Conservation (phyloP, 208 protist genomes). For the Acanthamoeba culbertsoni region DNA sequence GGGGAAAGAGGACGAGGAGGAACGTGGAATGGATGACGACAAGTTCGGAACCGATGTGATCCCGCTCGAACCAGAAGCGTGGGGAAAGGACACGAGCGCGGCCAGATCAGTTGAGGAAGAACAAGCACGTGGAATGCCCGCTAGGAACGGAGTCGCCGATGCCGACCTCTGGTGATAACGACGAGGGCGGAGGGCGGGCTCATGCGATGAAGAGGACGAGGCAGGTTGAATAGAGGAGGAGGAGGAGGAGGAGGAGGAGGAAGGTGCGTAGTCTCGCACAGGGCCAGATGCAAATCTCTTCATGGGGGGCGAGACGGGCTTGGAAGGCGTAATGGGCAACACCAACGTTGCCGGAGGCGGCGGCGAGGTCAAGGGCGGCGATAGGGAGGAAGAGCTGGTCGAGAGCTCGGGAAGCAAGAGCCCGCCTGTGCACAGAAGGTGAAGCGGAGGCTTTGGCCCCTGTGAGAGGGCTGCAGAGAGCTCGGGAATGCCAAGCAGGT, state of each 20-base stretch:
- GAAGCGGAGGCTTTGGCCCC: not conserved
- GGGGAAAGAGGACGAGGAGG: not conserved
- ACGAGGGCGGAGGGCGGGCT: no score
- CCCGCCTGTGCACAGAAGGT: not conserved
- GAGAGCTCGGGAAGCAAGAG: not conserved
- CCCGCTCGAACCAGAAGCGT: not conserved
- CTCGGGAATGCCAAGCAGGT: not conserved
- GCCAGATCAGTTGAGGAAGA: not conserved
- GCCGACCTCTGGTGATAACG: no score
- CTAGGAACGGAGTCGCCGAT: no score
- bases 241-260: no score
- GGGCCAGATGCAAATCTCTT: not conserved
- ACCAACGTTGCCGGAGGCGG: no score
- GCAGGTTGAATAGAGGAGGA: no score
- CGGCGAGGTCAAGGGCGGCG: not conserved
- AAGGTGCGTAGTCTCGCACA: not conserved
- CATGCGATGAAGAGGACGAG: no score
- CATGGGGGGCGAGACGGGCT: not conserved
- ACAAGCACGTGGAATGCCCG: no score
- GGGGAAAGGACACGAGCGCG: not conserved
- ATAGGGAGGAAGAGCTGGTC: not conserved
- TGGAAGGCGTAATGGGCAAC: no score
- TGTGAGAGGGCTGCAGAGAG: not conserved
- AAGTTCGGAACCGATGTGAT: not conserved
- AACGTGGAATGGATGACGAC: not conserved